These are phyloP conservation scores for Vaccinium myrtillus DNA, from an alignment of 148 eudicot species.

Conservation along the genomic window DNA sequence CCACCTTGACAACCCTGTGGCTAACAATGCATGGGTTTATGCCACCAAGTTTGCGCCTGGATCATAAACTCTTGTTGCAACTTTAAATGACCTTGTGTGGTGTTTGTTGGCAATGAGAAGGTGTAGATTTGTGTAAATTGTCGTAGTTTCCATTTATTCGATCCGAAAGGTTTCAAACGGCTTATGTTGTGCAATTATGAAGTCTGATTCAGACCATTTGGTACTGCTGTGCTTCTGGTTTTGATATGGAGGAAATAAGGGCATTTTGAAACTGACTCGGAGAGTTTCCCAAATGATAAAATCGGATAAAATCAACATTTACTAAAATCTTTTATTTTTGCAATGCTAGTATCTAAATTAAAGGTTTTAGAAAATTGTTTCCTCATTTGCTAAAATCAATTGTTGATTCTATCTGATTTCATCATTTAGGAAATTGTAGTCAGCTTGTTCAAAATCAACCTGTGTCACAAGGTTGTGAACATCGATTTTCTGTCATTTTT, in stretches of 20 bases:
- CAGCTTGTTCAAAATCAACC: background rate
- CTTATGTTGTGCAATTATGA: background rate
- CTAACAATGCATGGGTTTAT: constrained; percentile 17
- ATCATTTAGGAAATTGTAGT: too few species aligned
- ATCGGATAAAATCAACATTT: too few species aligned
- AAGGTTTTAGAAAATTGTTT: too few species aligned
- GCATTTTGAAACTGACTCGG: background rate
- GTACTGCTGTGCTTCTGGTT: background rate
- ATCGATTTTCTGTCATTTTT: background rate
- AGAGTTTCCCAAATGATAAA: too few species aligned
- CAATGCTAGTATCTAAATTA: too few species aligned
- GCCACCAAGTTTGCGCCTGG: constrained; percentile 18
- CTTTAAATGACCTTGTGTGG: background rate
- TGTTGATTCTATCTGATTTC: too few species aligned
- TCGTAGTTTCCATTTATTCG: background rate
- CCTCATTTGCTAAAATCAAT: too few species aligned
- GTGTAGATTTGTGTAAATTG: constrained; percentile 3
- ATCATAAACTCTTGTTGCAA: background rate
- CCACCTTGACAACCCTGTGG: constrained; percentile 55
- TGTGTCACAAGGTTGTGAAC: background rate
- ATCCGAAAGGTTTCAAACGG: background rate
- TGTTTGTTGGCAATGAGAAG: background rate
- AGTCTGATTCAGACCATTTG: background rate
- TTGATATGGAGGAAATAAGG: background rate
- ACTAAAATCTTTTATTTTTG: too few species aligned